Evolutionary conservation across 441 rosid species (phyloP), one percentile per base, ranked within the genome.

Genomic region (Syzygium syzygioides): DNA sequence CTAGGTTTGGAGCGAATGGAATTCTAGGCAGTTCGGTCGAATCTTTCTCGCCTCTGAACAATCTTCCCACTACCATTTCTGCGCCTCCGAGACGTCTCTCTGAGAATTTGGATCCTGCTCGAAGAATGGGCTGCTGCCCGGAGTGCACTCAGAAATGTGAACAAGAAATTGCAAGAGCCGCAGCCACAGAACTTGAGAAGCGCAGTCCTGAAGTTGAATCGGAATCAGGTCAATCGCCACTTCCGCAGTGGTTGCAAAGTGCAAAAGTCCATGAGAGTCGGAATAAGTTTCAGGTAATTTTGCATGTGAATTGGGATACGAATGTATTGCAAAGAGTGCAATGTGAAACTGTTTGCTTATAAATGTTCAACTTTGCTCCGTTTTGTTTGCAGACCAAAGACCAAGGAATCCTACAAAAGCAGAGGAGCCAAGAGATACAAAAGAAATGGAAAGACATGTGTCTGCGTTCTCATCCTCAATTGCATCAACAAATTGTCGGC

Each of bases 221-320:
- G 50, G 95, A 92, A 88, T 93, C 90, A 87, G 64, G 89, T 55
- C 93, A 87, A 89, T 90, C 92, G 2, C 60, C 91, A 17, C 90
- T 96, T 89, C 99, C 99, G 25, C 98, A 88, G 86, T 98, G 99
- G 99, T 88, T 98, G 91, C 95, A 93, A 90, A 95, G 90, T 88
- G 98, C 96, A 60, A 95, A 94, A 92, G 89, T 90, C 86, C 91
- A 89, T 50, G 94, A 91, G 37, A 86, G 54, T 87, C 57, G 87
- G 28, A 93, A 92, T 89, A 93, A 93, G 90, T 89, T 91, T 64
- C 88, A 88, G 86, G 95, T 94, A 91, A 90, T 92, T 89, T 19
- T 41, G 52, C 3, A 2, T 45, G 83, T 23, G 83, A 76, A 41
- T 41, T 23, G 53, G 83, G 10, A 76, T 41, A 6, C 0, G 18